A percentile compares a stretch with the other conserved stretches of the same genome.
phyloP scores from a whole-genome alignment of 2,329 filamentous ascomycete genomes.

The Paecilomyces fulvus region DNA sequence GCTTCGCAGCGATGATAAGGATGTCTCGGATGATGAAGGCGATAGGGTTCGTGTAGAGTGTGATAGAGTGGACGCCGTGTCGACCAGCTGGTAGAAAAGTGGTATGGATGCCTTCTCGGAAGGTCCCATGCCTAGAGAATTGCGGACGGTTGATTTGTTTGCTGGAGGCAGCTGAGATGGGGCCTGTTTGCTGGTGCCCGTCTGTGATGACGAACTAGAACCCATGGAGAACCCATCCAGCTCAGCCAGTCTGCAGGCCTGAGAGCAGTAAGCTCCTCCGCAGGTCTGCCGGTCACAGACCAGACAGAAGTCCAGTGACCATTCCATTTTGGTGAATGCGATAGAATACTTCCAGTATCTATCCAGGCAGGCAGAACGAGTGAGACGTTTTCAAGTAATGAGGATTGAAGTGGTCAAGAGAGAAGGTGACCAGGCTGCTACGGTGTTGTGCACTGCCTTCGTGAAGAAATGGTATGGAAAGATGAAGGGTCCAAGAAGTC shows the following conservation, averaged over 20 bases:
- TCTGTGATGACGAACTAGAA: conserved; percentile 22
- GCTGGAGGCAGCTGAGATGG: not conserved
- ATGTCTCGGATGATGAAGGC: conserved; percentile 72
- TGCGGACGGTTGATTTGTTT: not conserved
- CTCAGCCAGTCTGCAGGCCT: conserved; percentile 81
- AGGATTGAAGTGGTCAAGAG: conserved; percentile 1
- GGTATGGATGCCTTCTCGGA: conserved; percentile 52
- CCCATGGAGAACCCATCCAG: conserved; percentile 61
- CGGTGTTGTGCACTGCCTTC: not conserved
- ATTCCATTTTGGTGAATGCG: conserved; percentile 37
- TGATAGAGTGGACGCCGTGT: conserved; percentile 15
- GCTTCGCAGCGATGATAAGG: conserved; percentile 70
- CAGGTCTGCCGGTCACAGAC: conserved; percentile 85
- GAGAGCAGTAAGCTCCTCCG: conserved; percentile 79
- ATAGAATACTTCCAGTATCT: not conserved
- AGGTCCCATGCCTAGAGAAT: conserved; percentile 12
- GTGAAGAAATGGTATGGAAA: not conserved
- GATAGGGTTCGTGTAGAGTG: conserved; percentile 37
- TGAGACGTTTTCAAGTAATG: not conserved
- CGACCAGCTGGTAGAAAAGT: conserved; percentile 42
- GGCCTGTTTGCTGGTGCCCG: conserved; percentile 8
- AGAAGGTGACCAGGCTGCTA: not conserved
- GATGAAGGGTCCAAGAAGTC: not conserved
- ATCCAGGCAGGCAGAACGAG: not conserved
- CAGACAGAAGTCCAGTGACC: conserved; percentile 89